Percentiles rank a stretch among this genome's conserved stretches.
Evolutionary conservation across 441 rosid species (phyloP).

Genomic region (Populus hybrid): DNA sequence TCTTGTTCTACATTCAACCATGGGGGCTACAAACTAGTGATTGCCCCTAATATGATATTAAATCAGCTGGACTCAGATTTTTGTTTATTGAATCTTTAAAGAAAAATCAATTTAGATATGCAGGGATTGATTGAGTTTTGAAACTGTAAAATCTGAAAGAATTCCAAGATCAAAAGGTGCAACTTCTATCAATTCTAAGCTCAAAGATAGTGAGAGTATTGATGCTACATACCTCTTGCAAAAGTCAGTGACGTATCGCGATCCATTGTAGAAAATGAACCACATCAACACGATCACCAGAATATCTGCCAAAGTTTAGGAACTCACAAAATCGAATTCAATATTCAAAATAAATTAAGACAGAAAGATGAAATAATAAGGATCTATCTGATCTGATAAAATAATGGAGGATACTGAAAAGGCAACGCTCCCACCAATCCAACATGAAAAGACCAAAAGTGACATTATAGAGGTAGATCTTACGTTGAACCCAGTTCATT

Average conservation of each 20-base stretch:
- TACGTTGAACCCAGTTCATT: slow-evolving; percentile 53
- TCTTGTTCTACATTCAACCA: too few species aligned
- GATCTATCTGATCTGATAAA: not conserved
- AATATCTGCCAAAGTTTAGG: slow-evolving; percentile 59
- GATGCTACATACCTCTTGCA: slow-evolving; percentile 52
- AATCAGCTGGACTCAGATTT: too few species aligned
- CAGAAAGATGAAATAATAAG: not conserved
- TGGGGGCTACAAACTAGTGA: too few species aligned
- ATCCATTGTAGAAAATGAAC: slow-evolving; percentile 77
- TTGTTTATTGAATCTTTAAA: too few species aligned
- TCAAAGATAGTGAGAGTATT: too few species aligned
- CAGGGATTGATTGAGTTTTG: too few species aligned
- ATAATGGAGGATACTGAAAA: slow-evolving; percentile 82
- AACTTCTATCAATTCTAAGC: too few species aligned
- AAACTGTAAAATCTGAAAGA: too few species aligned
- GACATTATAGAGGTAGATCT: slow-evolving; percentile 91
- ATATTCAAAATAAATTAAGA: not conserved
- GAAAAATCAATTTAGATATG: too few species aligned
- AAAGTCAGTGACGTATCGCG: slow-evolving; percentile 55
- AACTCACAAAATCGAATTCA: slow-evolving; percentile 16
- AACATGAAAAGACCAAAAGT: slow-evolving; percentile 95
- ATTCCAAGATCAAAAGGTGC: too few species aligned
- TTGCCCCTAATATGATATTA: too few species aligned
- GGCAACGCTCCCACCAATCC: slow-evolving; percentile 98
- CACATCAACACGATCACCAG: slow-evolving; percentile 84